A percentile compares a stretch with the other conserved stretches of the same genome.
phyloP scores from a whole-genome alignment of 2,329 filamentous ascomycete species.

The Sporothrix euskadiensis region DNA sequence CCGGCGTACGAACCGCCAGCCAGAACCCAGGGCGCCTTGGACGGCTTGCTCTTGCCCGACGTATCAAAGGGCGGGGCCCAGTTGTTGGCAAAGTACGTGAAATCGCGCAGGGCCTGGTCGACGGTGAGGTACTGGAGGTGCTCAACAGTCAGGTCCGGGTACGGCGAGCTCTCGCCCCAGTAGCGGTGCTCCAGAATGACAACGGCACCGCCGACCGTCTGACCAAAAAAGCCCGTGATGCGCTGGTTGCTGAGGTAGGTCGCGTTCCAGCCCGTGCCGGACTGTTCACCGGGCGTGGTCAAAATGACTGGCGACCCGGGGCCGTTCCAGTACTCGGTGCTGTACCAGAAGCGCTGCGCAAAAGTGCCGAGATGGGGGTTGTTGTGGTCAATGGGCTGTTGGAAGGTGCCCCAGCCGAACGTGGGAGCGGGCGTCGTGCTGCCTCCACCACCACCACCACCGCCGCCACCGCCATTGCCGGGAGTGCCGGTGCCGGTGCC shows the following conservation, averaged over 20 bases:
- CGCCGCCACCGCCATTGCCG: neutral
- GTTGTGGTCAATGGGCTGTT: slow-evolving; percentile 47
- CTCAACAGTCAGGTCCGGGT: slow-evolving; percentile 39
- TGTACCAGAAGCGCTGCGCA: slow-evolving; percentile 47
- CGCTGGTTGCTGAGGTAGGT: slow-evolving; percentile 52
- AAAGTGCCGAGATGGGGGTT: slow-evolving; percentile 47
- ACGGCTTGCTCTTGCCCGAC: slow-evolving; percentile 45
- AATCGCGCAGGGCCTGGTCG: slow-evolving; percentile 45
- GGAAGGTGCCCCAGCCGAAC: slow-evolving; percentile 38
- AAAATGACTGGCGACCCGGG: slow-evolving; percentile 45
- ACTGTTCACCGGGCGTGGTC: slow-evolving; percentile 43
- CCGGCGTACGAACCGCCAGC: slow-evolving; percentile 58
- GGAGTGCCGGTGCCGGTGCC: neutral
- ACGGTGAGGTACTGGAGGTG: slow-evolving; percentile 46
- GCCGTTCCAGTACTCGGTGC: slow-evolving; percentile 44
- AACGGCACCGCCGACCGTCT: slow-evolving; percentile 44
- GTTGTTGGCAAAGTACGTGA: slow-evolving; percentile 46
- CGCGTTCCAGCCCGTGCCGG: slow-evolving; percentile 29
- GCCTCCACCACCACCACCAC: neutral
- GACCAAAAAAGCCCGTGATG: slow-evolving; percentile 48
- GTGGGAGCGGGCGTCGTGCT: neutral
- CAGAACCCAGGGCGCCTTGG: slow-evolving; percentile 56
- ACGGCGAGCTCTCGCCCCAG: slow-evolving; percentile 46
- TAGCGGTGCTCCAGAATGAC: slow-evolving; percentile 48
- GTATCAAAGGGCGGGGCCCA: slow-evolving; percentile 54